Evolutionary conservation across 495 filamentous ascomycete genomes (phyloP), one percentile per base, ranked within the genome.

Genomic region (Tuber microsphaerosporum): DNA sequence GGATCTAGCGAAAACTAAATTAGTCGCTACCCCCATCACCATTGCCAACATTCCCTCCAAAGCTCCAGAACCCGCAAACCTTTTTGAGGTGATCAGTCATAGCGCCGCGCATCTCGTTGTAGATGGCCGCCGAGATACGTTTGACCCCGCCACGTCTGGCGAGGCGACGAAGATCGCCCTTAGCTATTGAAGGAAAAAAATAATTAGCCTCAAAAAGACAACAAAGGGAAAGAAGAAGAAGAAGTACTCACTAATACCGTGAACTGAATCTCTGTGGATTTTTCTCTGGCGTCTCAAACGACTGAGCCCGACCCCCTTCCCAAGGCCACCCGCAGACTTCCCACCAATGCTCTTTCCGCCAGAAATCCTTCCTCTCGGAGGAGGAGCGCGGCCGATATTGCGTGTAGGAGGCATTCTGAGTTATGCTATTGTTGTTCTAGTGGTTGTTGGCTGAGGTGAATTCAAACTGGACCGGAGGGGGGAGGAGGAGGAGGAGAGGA

Each of bases 131-230:
- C 0, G 89, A 91, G 26, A 96, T 93, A 0, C 93, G 85, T 77
- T 92, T 91, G 8, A 95, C 88, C 0, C 93, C 93, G 6, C 93
- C 93, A 26, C 93, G 89, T 2, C 93, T 88, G 7, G 93, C 93
- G 6, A 96, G 85, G 73, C 92, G 92, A 70, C 91, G 86, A 74
- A 93, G 91, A 17, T 89, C 88, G 1, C 87, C 87, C 73, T 89
- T 90, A 1, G 90, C 90, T 91, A 8, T 71, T 43, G 70, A 74
- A 42, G 46, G 79, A 45, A 68, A 81, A 81, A 43, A 56, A 77
- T 26, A 41, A 70, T 79, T 65, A 74, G 74, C 37, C 42, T 37
- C 34, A 37, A 37, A 37, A 37, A 37, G 34, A 74, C 43, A 71
- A 31, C 20, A 8, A 31, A 44, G 19, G 22, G 41, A 14, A 65